phyloP scores from a whole-genome alignment of 306 rosid species.

The Delonix regia region DNA sequence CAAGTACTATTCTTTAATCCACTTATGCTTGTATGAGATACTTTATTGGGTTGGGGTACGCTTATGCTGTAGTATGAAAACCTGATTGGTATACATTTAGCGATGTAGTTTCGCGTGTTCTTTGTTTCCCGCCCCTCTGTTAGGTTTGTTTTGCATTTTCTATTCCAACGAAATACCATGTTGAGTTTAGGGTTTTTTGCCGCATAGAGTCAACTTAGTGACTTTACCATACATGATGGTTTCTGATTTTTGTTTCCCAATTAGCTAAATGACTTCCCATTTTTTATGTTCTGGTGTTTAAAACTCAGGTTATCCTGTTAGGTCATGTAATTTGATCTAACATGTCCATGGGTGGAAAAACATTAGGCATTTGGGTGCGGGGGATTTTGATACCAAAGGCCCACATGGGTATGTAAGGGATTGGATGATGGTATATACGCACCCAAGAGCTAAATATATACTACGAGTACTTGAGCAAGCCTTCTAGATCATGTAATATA shows the following conservation, averaged over 20 bases:
- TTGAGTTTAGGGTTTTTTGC: background rate
- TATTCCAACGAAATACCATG: background rate
- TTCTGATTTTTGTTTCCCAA: background rate
- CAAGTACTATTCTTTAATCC: slow-evolving; percentile 37
- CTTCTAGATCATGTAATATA: background rate
- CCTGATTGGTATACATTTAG: background rate
- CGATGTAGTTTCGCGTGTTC: background rate
- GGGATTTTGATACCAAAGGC: too few species aligned
- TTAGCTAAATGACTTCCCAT: background rate
- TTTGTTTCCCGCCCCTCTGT: background rate
- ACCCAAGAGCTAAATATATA: too few species aligned
- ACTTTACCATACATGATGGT: background rate
- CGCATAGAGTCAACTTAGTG: background rate
- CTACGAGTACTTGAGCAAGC: background rate
- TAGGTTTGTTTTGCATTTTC: background rate
- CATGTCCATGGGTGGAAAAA: too few species aligned
- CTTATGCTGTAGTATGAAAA: background rate
- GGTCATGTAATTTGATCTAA: too few species aligned
- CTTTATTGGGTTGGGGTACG: background rate
- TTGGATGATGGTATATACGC: too few species aligned
- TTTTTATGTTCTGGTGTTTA: too few species aligned
- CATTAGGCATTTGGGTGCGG: too few species aligned
- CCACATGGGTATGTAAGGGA: too few species aligned
- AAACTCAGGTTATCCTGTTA: too few species aligned
- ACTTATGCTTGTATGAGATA: background rate